These are phyloP conservation scores for Actinomucor elegans DNA, from an alignment of 371 early-diverging fungal genomes.

Conservation along the genomic window DNA sequence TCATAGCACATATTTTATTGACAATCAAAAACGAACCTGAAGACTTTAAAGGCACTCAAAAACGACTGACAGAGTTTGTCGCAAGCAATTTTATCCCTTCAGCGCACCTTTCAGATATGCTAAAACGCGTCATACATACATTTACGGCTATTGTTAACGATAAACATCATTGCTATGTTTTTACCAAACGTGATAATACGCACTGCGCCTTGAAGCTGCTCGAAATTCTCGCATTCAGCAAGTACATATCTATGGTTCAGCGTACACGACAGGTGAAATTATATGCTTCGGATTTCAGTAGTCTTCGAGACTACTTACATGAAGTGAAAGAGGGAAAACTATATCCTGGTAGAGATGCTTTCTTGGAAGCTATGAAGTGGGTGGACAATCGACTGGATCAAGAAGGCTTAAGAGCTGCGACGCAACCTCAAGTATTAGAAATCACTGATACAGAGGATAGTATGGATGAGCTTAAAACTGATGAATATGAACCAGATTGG, in stretches of 20 bases:
- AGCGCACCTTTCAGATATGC: background rate
- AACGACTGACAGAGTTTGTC: background rate
- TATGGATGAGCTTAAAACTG: no score
- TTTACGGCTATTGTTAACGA: background rate
- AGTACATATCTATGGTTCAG: background rate
- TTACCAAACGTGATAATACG: background rate
- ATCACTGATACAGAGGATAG: no score
- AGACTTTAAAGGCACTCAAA: background rate
- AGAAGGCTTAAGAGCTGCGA: no score
- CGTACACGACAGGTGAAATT: background rate
- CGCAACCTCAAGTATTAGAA: no score
- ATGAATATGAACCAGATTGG: background rate
- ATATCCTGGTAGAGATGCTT: background rate
- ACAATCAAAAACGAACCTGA: background rate
- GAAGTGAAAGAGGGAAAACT: background rate
- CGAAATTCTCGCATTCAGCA: conserved; percentile 1
- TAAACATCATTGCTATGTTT: background rate
- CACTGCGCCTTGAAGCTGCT: background rate
- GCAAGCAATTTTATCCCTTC: background rate
- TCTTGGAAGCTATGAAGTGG: background rate
- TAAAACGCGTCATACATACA: background rate
- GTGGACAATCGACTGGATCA: background rate
- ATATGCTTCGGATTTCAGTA: background rate
- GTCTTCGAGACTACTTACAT: background rate
- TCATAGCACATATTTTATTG: conserved; percentile 3